Evolutionary conservation across 805 yeast genomes (phyloP).

Genomic region (Lipomyces sp.): DNA sequence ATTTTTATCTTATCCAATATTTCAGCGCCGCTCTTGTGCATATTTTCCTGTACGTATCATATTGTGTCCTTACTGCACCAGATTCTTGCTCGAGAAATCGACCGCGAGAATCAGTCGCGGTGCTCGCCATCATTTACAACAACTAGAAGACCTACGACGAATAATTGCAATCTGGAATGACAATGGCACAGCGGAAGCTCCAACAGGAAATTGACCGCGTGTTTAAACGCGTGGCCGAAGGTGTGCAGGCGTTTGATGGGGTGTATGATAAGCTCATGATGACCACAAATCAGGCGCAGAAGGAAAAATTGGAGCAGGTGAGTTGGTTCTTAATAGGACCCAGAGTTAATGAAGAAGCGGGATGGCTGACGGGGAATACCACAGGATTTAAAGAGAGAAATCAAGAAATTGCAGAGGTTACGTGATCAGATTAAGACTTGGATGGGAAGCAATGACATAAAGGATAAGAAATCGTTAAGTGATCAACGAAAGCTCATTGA

Average conservation of each 20-base stretch:
- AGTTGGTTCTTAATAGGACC: background rate
- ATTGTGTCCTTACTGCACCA: background rate
- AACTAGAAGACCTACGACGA: background rate
- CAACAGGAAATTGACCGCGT: constrained; percentile 83
- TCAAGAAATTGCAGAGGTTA: constrained; percentile 88
- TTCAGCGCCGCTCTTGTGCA: background rate
- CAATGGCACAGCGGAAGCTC: constrained; percentile 56
- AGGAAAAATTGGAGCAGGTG: constrained; percentile 82
- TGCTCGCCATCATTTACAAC: background rate
- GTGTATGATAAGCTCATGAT: constrained; percentile 82
- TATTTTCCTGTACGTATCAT: background rate
- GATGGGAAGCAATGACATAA: constrained; percentile 88
- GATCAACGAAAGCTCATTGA: constrained; percentile 74
- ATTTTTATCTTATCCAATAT: background rate
- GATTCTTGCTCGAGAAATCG: background rate
- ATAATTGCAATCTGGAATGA: background rate
- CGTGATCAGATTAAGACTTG: constrained; percentile 95
- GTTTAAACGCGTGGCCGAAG: constrained; percentile 89
- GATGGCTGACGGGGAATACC: constrained; percentile 1
- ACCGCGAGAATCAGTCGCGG: background rate
- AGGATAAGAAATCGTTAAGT: constrained; percentile 79
- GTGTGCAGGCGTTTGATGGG: constrained; percentile 80
- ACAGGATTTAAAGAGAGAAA: constrained; percentile 85
- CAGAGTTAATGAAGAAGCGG: background rate
- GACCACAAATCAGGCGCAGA: constrained; percentile 82